Evolutionary conservation across 139 green algal species (phyloP).

Genomic region (Chlamydomonas sp.): DNA sequence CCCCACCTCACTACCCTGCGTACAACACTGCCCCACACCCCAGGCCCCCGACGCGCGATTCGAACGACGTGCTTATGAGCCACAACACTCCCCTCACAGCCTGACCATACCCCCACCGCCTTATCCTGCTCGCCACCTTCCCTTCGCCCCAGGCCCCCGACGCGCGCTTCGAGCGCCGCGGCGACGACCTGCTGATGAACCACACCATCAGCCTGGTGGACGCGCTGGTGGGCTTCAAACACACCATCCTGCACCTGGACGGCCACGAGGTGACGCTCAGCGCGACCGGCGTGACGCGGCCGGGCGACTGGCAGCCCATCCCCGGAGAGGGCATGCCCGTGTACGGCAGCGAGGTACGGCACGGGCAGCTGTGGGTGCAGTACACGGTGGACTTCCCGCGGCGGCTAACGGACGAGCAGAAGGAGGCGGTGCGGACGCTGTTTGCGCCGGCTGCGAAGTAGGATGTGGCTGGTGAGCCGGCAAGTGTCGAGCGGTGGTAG

Average conservation of each 20-base stretch:
- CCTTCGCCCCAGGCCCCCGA: conserved; percentile 39
- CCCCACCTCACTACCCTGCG: background rate
- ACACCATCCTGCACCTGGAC: conserved; percentile 90
- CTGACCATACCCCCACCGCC: background rate
- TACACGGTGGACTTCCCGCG: conserved; percentile 88
- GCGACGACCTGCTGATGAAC: conserved; percentile 75
- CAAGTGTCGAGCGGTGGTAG: conserved; percentile 44
- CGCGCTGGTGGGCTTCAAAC: conserved; percentile 86
- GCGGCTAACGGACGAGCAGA: conserved; percentile 79
- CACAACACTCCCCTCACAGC: background rate
- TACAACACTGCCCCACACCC: background rate
- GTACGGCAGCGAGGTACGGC: conserved; percentile 51
- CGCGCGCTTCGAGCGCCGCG: conserved; percentile 66
- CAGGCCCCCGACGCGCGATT: background rate
- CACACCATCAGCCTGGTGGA: conserved; percentile 87
- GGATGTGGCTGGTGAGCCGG: too few species aligned
- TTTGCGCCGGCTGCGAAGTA: conserved; percentile 45
- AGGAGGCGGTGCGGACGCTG: conserved; percentile 59
- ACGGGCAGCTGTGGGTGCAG: conserved; percentile 85
- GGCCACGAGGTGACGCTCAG: conserved; percentile 78
- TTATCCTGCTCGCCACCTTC: conserved; percentile 51
- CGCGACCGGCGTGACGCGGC: conserved; percentile 49
- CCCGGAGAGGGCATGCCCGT: conserved; percentile 68
- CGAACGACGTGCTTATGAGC: conserved; percentile 14
- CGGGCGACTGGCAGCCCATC: conserved; percentile 55